A percentile compares a stretch with the other conserved stretches of the same genome.
These are phyloP conservation scores for Linnemannia elongata DNA, from an alignment of 192 early-diverging fungal species.

Conservation along the genomic window DNA sequence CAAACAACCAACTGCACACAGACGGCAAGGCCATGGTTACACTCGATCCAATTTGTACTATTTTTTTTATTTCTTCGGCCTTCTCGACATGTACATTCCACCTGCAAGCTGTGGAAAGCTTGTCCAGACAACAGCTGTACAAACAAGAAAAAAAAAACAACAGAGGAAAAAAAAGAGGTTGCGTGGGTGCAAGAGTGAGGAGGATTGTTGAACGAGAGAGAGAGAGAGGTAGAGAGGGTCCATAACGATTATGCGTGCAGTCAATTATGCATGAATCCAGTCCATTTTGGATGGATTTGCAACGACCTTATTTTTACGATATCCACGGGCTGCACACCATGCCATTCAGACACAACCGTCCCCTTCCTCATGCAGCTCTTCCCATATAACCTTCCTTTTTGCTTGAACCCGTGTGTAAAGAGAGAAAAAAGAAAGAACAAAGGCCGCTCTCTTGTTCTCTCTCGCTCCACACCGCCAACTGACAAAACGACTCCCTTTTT, in stretches of 20 bases:
- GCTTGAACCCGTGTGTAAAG: background rate
- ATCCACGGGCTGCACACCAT: background rate
- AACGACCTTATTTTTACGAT: background rate
- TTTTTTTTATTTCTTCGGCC: background rate
- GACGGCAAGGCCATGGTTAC: background rate
- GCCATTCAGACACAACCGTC: background rate
- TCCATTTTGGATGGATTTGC: background rate
- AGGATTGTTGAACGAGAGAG: too few species aligned
- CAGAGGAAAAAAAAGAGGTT: background rate
- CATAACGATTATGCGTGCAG: background rate
- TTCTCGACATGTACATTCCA: background rate
- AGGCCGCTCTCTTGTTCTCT: background rate
- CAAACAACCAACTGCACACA: background rate
- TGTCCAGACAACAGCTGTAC: background rate
- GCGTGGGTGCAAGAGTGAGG: too few species aligned
- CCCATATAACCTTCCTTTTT: background rate
- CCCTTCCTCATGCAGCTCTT: background rate
- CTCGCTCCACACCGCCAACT: background rate
- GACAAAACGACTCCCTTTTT: conserved; percentile 4
- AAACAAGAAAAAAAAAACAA: background rate
- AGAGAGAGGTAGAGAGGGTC: background rate
- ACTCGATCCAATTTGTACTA: background rate
- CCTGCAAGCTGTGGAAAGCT: background rate
- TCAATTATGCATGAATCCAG: background rate
- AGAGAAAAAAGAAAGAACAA: background rate